Percentiles rank a stretch among this genome's conserved stretches.
Conservation (phyloP, 805 yeast genomes). For the Saccharomyces jurei region DNA sequence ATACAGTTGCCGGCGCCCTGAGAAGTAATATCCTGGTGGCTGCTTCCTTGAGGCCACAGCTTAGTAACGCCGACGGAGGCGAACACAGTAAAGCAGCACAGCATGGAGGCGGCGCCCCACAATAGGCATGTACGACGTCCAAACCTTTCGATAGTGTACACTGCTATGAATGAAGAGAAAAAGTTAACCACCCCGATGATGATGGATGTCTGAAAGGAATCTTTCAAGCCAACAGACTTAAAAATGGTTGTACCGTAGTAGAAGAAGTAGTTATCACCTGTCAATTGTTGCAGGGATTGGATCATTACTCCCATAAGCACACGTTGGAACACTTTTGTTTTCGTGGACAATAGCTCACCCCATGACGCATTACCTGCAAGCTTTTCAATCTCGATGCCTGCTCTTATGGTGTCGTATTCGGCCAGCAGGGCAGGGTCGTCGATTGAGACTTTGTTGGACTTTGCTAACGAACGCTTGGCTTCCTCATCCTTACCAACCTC, state of each 20-base stretch:
- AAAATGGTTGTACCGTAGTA: slow-evolving; percentile 57
- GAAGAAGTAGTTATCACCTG: slow-evolving; percentile 60
- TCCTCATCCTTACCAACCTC: slow-evolving; percentile 50
- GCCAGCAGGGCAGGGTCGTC: slow-evolving; percentile 47
- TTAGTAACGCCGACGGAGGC: too few species aligned
- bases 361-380: slow-evolving; percentile 59
- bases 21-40: too few species aligned
- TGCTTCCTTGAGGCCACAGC: too few species aligned
- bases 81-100: too few species aligned
- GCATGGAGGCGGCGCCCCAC: too few species aligned
- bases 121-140: slow-evolving; percentile 37
- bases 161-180: slow-evolving; percentile 44
- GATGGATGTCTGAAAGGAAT: too few species aligned
- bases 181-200: slow-evolving; percentile 46
- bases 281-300: slow-evolving; percentile 46
- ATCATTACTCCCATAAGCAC: slow-evolving; percentile 36
- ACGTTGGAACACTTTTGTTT: slow-evolving; percentile 48
- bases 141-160: slow-evolving; percentile 42
- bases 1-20: too few species aligned
- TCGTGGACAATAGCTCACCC: slow-evolving; percentile 57
- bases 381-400: slow-evolving; percentile 50
- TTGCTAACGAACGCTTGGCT: slow-evolving; percentile 51
- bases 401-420: slow-evolving; percentile 51
- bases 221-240: slow-evolving; percentile 43
- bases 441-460: slow-evolving; percentile 43